These are phyloP conservation scores for Ceratocystis destructans DNA, from an alignment of 2,329 filamentous ascomycete genomes.

Conservation along the genomic window DNA sequence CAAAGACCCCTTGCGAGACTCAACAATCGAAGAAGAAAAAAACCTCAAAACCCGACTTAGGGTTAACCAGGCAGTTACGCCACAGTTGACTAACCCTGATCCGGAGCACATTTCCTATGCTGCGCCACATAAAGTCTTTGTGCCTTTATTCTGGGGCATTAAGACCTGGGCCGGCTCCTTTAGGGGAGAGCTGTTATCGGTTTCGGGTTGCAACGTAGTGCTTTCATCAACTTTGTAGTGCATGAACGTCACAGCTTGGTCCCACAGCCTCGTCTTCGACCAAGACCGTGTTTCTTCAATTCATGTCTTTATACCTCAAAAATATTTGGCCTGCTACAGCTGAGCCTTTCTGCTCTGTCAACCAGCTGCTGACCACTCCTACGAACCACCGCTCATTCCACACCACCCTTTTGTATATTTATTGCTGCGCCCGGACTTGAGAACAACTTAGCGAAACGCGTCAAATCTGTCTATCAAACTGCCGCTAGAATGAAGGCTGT, in stretches of 20 bases:
- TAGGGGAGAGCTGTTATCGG: not conserved
- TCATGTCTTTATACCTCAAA: not conserved
- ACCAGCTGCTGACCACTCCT: slow-evolving; percentile 8
- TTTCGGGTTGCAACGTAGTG: not conserved
- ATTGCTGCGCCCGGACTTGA: not conserved
- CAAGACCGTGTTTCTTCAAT: not conserved
- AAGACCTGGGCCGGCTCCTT: not conserved
- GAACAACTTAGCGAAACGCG: not conserved
- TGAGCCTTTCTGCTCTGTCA: slow-evolving; percentile 22
- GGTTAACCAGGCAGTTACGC: not conserved
- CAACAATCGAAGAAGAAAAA: not conserved
- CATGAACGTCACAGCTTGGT: not conserved
- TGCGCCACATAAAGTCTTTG: not conserved
- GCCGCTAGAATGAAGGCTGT: slow-evolving; percentile 76
- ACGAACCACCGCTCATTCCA: not conserved
- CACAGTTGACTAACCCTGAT: not conserved
- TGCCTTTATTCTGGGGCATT: not conserved
- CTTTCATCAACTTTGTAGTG: not conserved
- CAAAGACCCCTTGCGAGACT: too few relatives aligned
- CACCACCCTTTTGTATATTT: not conserved
- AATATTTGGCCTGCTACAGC: not conserved
- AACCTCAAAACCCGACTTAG: not conserved
- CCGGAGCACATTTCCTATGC: not conserved
- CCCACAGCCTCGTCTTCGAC: not conserved
- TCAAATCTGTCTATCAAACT: not conserved